Evolutionary conservation across 371 early-diverging fungal species (phyloP).

Genomic region (Rhizomucor pusillus): DNA sequence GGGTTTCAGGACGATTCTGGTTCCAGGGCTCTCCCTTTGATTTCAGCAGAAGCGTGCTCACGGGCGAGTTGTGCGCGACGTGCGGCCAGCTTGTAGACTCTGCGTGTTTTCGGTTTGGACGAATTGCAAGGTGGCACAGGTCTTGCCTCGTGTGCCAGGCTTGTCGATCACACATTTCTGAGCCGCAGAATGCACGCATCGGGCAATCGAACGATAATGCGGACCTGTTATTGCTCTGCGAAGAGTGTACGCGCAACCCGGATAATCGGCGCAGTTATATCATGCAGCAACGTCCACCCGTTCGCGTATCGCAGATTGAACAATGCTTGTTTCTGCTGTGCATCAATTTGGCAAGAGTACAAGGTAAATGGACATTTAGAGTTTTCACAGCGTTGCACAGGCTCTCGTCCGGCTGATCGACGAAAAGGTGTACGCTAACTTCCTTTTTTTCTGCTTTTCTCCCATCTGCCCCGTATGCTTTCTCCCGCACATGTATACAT

Average conservation of each 20-base stretch:
- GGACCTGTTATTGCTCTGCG: conserved; percentile 17
- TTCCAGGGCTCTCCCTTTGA: conserved; percentile 9
- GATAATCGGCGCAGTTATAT: conserved; percentile 22
- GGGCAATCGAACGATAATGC: too few relatives aligned
- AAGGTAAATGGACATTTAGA: conserved; percentile 25
- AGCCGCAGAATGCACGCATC: conserved; percentile 45
- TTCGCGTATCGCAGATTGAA: conserved; percentile 74
- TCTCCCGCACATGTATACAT: too few relatives aligned
- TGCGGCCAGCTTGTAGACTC: conserved; percentile 75
- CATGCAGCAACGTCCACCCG: conserved; percentile 49
- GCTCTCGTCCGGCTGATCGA: too few relatives aligned
- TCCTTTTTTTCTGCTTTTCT: too few relatives aligned
- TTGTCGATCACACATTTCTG: conserved; percentile 47
- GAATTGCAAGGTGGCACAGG: conserved; percentile 65
- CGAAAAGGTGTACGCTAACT: too few relatives aligned
- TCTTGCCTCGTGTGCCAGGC: conserved; percentile 67
- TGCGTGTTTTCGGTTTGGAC: conserved; percentile 62
- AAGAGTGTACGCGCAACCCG: conserved; percentile 35
- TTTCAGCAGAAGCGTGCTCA: background rate
- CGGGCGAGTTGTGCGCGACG: conserved; percentile 65
- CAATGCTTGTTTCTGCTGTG: conserved; percentile 82
- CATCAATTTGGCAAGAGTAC: conserved; percentile 74
- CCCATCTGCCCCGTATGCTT: too few relatives aligned
- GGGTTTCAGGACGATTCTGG: conserved; percentile 8
- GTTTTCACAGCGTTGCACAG: background rate